A percentile compares a stretch with the other conserved stretches of the same genome.
Evolutionary conservation across 2,329 filamentous ascomycete genomes (phyloP).

Genomic region (Fusarium sublunatum): DNA sequence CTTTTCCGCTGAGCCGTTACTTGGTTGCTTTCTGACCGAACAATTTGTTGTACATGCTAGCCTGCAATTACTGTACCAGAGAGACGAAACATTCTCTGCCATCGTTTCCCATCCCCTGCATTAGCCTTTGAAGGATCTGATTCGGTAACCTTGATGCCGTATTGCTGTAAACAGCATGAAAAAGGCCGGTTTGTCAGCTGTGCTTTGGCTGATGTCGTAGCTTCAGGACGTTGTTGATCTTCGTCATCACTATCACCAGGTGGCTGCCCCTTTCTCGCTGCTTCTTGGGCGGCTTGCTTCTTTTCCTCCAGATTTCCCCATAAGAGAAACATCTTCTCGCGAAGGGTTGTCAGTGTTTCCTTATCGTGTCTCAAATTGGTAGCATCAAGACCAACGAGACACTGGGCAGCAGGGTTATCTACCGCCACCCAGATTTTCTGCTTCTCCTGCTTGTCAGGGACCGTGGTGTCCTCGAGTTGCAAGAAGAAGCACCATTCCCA

Average conservation of each 20-base stretch:
- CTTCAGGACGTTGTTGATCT: conserved; percentile 23
- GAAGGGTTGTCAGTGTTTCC: conserved; percentile 62
- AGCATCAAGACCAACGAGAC: conserved; percentile 61
- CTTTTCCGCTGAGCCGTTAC: neutral
- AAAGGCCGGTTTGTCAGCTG: conserved; percentile 69
- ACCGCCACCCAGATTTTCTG: conserved; percentile 75
- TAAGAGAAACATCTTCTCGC: conserved; percentile 78
- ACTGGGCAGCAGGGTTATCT: conserved; percentile 65
- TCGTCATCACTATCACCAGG: conserved; percentile 55
- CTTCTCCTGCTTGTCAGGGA: conserved; percentile 49
- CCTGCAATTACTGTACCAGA: conserved; percentile 70
- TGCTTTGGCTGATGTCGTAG: neutral
- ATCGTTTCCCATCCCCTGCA: conserved; percentile 60
- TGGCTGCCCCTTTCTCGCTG: conserved; percentile 49
- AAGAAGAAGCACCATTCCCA: conserved; percentile 92
- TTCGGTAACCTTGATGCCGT: conserved; percentile 65
- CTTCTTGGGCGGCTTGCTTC: conserved; percentile 42
- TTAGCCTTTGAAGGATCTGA: conserved; percentile 56
- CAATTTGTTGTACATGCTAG: conserved; percentile 1
- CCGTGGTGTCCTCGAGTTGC: conserved; percentile 75
- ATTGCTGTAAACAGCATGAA: conserved; percentile 77
- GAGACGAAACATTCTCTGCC: conserved; percentile 72
- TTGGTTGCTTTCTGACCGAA: neutral
- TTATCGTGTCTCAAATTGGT: conserved; percentile 66
- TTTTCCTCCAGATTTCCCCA: conserved; percentile 88